Conservation (phyloP, 352 stramenopile species). For the Globisporangium solare region DNA sequence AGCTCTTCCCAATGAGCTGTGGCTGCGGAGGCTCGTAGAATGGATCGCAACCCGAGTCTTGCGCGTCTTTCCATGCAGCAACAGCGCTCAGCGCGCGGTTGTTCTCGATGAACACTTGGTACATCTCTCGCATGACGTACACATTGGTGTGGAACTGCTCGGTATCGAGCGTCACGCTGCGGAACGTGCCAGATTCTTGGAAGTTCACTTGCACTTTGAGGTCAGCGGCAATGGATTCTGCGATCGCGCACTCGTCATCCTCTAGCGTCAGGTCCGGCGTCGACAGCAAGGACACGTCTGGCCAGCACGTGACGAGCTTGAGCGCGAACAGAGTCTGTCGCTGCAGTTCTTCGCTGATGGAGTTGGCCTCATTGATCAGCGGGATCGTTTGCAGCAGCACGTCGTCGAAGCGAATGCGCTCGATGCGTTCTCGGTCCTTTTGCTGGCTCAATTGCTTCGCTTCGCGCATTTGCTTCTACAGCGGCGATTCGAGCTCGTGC, state of each 20-base stretch:
- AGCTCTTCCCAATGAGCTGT: conserved; percentile 72
- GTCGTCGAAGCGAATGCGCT: conserved; percentile 75
- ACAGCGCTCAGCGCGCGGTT: conserved; percentile 38
- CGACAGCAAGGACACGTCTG: conserved; percentile 19
- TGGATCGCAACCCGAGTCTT: conserved; percentile 48
- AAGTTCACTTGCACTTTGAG: conserved; percentile 80
- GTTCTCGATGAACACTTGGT: conserved; percentile 80
- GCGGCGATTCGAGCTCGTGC: conserved; percentile 54
- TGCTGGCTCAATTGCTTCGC: conserved; percentile 56
- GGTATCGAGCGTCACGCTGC: conserved; percentile 72
- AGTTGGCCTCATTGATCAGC: conserved; percentile 83
- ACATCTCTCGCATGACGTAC: conserved; percentile 87
- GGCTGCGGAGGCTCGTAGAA: conserved; percentile 71
- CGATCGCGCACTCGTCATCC: conserved; percentile 52
- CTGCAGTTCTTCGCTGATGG: conserved; percentile 76
- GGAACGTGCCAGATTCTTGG: conserved; percentile 67
- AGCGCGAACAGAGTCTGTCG: conserved; percentile 65
- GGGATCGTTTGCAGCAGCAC: conserved; percentile 75
- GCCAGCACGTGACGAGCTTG: conserved; percentile 52
- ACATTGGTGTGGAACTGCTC: conserved; percentile 77
- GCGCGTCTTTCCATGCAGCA: conserved; percentile 26
- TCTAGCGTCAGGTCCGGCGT: conserved; percentile 29
- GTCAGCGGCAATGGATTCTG: conserved; percentile 46
- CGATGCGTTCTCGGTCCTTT: conserved; percentile 70
- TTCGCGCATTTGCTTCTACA: conserved; percentile 81